Evolutionary conservation across 2,329 filamentous ascomycete genomes (phyloP).

Genomic region (Aspergillus neoniger): DNA sequence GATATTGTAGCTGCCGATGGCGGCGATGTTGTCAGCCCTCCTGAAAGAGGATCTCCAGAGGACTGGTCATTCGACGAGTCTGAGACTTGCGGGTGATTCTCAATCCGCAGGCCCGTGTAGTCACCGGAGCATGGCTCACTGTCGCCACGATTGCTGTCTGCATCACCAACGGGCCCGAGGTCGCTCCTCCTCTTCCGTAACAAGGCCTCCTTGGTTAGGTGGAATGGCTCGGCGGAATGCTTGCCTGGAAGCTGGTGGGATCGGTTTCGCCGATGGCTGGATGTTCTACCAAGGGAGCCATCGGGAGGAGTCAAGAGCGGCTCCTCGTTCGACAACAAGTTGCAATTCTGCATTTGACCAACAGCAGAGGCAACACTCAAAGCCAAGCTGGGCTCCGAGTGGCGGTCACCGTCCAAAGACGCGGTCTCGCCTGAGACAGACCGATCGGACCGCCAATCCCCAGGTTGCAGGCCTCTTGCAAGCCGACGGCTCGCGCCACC

Average conservation of each 20-base stretch:
- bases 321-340: conserved; percentile 35
- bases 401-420: conserved; percentile 38
- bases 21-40: conserved; percentile 37
- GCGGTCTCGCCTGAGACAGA: conserved; percentile 38
- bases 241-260: conserved; percentile 39
- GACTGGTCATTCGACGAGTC: conserved; percentile 17
- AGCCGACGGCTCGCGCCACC: conserved; percentile 42
- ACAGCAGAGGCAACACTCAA: conserved; percentile 48
- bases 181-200: conserved; percentile 35
- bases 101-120: conserved; percentile 22
- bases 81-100: conserved; percentile 18
- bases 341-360: conserved; percentile 45
- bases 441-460: conserved; percentile 41
- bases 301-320: conserved; percentile 14
- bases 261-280: conserved; percentile 38
- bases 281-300: conserved; percentile 12
- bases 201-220: conserved; percentile 38
- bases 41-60: conserved; percentile 22
- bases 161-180: conserved; percentile 24
- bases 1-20: conserved; percentile 50
- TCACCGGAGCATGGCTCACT: conserved; percentile 27
- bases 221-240: conserved; percentile 37
- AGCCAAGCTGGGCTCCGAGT: conserved; percentile 47
- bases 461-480: conserved; percentile 36
- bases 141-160: conserved; percentile 22